Evolutionary conservation across 2,329 filamentous ascomycete species (phyloP), one percentile per base, ranked within the genome.

Genomic region (Pseudocercospora fijiensis): DNA sequence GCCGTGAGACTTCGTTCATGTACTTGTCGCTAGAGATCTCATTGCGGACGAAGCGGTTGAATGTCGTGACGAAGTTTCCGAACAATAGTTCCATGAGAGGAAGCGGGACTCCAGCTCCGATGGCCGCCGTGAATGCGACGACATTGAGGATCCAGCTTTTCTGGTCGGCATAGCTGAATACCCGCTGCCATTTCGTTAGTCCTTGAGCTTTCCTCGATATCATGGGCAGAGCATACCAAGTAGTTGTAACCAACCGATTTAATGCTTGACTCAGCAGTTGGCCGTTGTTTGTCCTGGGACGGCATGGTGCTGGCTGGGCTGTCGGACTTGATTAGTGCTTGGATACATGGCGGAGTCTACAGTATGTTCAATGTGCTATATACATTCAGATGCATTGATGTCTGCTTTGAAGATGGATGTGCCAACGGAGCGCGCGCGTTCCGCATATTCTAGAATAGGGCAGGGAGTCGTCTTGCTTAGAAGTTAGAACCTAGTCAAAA

Each of bases 81-180:
- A 60, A 52, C 43, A 60, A 24, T 16, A 60, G 18, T 41, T 60
- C 58, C 45, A 60, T 60, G 11, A 60, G 20, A 13, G 58, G 58
- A 20, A 60, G 47, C 22, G 58, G 58, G 6, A 60, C 26, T 3
- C 58, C 58, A 24, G 58, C 58, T 33, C 45, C 45, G 16, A 60
- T 60, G 16, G 58, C 43, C n/a, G 58, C 24, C n/a, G 51, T 37
- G 7, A 60, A 60, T 18, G 58, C 58, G 20, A 60, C 24, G 58
- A 28, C 45, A 41, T 60, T 60, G 27, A 53, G 45, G 3, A 30
- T 60, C 58, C 58, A 60, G 45, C 27, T 52, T 26, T 28, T 52
- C 11, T n/a, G 43, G 18, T 60, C 58, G 5, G 58, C 58, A 37
- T 60, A 60, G 58, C 45, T 37, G 45, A 60, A 60, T 9, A 60